Base-by-base conservation (phyloP, 164 flowering plant species). In the Chimonanthus salicifolius region DNA sequence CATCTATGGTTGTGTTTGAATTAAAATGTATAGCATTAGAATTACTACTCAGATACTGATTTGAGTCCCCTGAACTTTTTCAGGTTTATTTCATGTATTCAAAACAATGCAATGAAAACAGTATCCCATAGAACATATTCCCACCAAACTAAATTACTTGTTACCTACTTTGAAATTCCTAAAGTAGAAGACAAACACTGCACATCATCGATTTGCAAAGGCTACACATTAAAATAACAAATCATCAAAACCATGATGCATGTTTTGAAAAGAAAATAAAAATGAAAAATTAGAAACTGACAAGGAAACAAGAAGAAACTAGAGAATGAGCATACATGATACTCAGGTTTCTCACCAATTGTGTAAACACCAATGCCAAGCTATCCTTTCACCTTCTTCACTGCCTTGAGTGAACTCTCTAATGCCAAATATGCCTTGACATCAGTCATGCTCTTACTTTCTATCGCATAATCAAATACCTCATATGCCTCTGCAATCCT, bases 401-500 rank as follows among this genome's bases (percentile, higher is more conserved):
- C 60, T 88, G 85, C 86, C 82, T 90, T 91, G 6, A 93, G 86
- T 0, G 87, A 80, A 77, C 78, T 79, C 77, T 90, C 98, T 81
- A 93, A 76, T 4, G 88, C 79, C 1, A 87, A 49, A 71, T 91
- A 93, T 46, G 98, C 97, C 64, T 87, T 71, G 71, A 83, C 89
- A 79, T 90, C 94, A 0, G 86, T 83, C 62, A 91, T 64, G 76
- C 98, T 90, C 86, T 93, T 91, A 74, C 95, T 93, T 80, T 86
- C 86, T 64, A 87, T 82, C 0, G 88, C 98, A 83, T 91, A 91
- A 85, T 93, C 98, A 85, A 87, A 91, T 44, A 89, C 91, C 72
- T 85, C 94, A 80, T 89, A 93, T 21, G 99, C 98, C 67, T 88
- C 97, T 0, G 92, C 94, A 74, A 93, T 80, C 78, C 78, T 87